Conservation (phyloP, 257 asterid genomes). For the Solanum sejunctum region DNA sequence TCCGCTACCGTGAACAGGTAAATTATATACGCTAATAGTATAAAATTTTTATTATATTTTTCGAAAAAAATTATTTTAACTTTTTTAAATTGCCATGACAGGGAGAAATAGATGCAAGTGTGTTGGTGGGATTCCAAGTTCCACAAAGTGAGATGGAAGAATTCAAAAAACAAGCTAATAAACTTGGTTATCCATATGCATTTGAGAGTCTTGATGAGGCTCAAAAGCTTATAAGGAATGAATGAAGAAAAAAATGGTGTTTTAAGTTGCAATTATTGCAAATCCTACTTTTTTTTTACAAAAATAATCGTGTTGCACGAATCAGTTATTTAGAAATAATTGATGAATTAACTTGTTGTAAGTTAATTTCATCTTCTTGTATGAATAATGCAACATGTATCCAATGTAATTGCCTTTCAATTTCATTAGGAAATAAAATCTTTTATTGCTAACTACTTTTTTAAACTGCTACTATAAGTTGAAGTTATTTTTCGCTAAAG, state of each 20-base stretch:
- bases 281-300: not conserved
- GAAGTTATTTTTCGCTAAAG: no score
- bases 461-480: not conserved
- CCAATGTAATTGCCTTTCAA: not conserved
- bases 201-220: constrained; percentile 53
- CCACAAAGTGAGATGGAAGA: constrained; percentile 46
- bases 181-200: constrained; percentile 59
- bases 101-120: constrained; percentile 89
- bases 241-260: not conserved
- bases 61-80: not conserved
- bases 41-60: not conserved
- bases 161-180: constrained; percentile 39
- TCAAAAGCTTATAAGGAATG: constrained; percentile 46
- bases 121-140: constrained; percentile 82
- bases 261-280: not conserved
- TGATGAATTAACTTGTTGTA: not conserved
- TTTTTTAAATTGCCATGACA: not conserved
- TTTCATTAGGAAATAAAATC: not conserved
- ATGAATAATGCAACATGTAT: not conserved
- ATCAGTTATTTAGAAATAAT: not conserved
- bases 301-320: not conserved
- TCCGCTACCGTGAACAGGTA: constrained; percentile 84
- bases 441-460: not conserved
- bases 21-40: not conserved
- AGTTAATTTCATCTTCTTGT: not conserved